These are phyloP conservation scores for Backusella mclennaniae DNA, from an alignment of 192 early-diverging fungal genomes.

Conservation along the genomic window DNA sequence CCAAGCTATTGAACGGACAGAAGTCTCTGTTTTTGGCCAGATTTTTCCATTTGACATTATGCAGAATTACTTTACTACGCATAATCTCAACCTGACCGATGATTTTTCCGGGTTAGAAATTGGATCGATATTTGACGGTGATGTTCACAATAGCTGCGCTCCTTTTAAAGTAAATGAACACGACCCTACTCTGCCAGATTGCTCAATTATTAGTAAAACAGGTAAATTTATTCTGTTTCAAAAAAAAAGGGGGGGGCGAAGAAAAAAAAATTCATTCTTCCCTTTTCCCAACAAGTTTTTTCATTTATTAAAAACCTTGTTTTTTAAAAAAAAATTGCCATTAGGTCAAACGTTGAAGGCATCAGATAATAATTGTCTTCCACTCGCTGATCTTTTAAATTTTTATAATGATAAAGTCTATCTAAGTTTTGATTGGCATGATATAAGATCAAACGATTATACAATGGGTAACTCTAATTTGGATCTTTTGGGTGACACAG, in stretches of 20 bases:
- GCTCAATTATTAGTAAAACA: slow-evolving; percentile 24
- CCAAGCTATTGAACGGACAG: background rate
- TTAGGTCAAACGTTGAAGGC: background rate
- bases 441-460: background rate
- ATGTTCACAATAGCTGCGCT: slow-evolving; percentile 19
- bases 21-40: slow-evolving; percentile 32
- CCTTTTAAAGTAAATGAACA: slow-evolving; percentile 19
- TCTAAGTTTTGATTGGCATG: background rate
- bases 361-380: background rate
- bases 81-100: slow-evolving; percentile 26
- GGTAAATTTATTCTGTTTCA: slow-evolving; percentile 21
- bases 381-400: background rate
- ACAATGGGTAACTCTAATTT: background rate
- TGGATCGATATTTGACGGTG: slow-evolving; percentile 29
- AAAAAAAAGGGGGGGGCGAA: background rate
- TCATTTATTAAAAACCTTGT: background rate
- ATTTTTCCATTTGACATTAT: slow-evolving; percentile 27
- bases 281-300: background rate
- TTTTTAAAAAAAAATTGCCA: background rate
- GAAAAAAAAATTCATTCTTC: too few species aligned
- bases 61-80: slow-evolving; percentile 16
- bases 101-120: slow-evolving; percentile 36
- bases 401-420: background rate
- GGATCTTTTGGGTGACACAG: slow-evolving; percentile 3
- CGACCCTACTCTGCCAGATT: slow-evolving; percentile 19